phyloP scores from a whole-genome alignment of 768 basidiomycete genomes.

The Epithele typhae region DNA sequence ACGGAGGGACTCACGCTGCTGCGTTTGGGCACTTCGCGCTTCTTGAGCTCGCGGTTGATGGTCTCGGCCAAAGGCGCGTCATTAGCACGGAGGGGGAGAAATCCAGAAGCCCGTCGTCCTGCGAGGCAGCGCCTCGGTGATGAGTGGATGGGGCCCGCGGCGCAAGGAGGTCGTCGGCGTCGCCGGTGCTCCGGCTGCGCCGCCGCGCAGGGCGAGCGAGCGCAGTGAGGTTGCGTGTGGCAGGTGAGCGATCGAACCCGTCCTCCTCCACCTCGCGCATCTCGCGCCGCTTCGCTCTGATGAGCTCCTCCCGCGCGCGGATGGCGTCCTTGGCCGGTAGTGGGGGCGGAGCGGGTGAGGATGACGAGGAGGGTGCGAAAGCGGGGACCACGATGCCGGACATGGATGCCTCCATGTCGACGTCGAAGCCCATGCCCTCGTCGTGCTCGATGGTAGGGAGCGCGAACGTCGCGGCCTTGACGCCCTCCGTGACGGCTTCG shows the following conservation, averaged over 20 bases:
- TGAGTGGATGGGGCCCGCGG: slow-evolving; percentile 23
- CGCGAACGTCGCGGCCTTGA: slow-evolving; percentile 28
- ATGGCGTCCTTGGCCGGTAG: slow-evolving; percentile 66
- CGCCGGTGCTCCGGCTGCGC: slow-evolving; percentile 77
- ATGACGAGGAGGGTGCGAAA: slow-evolving; percentile 30
- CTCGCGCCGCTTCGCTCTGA: slow-evolving; percentile 65
- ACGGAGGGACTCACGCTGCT: slow-evolving; percentile 28
- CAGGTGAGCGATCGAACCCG: slow-evolving; percentile 22
- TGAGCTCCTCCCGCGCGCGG: slow-evolving; percentile 58
- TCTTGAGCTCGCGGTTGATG: slow-evolving; percentile 70
- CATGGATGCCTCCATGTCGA: slow-evolving; percentile 9
- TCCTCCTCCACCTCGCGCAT: slow-evolving; percentile 52
- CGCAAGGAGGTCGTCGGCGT: slow-evolving; percentile 45
- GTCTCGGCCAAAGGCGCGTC: slow-evolving; percentile 60
- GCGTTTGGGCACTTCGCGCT: slow-evolving; percentile 41
- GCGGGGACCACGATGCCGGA: slow-evolving; percentile 14
- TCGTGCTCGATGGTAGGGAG: slow-evolving; percentile 27
- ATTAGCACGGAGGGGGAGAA: slow-evolving; percentile 34
- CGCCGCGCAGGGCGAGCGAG: slow-evolving; percentile 47
- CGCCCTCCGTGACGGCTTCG: slow-evolving; percentile 30
- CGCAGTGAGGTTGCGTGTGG: slow-evolving; percentile 24
- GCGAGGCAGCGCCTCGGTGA: slow-evolving; percentile 17
- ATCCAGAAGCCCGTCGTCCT: slow-evolving; percentile 33
- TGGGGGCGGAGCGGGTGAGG: slow-evolving; percentile 38
- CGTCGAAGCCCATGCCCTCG: slow-evolving; percentile 24